Evolutionary conservation across 2,329 filamentous ascomycete genomes (phyloP).

Genomic region (Penicillium paneum): DNA sequence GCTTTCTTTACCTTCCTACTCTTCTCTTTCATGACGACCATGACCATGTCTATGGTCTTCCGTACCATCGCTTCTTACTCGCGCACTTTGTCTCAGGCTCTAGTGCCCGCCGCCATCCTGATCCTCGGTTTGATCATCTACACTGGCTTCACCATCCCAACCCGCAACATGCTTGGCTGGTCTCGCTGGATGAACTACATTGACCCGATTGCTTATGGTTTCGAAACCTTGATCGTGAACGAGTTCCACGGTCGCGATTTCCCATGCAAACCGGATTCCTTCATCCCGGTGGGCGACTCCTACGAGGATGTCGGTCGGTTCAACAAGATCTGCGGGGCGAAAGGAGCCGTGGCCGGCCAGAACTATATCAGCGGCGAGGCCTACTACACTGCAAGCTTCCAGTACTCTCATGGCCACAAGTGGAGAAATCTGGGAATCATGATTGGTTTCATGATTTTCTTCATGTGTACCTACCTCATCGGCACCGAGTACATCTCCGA

Average conservation of each 20-base stretch:
- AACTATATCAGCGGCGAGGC: conserved; percentile 55
- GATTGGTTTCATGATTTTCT: conserved; percentile 61
- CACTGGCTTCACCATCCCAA: conserved; percentile 7
- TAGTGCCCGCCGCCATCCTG: conserved; percentile 5
- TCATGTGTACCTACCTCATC: conserved; percentile 61
- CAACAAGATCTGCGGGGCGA: conserved; percentile 56
- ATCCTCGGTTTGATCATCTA: conserved; percentile 8
- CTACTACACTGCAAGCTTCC: conserved; percentile 56
- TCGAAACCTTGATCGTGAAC: conserved; percentile 46
- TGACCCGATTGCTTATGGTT: conserved; percentile 8
- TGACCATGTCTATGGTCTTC: conserved; percentile 85
- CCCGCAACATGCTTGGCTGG: conserved; percentile 10
- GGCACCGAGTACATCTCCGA: conserved; percentile 61
- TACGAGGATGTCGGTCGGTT: conserved; percentile 35
- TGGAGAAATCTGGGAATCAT: conserved; percentile 71
- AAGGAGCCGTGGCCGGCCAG: conserved; percentile 57
- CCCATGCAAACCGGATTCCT: conserved; percentile 30
- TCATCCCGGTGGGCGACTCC: conserved; percentile 42
- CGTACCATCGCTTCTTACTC: conserved; percentile 72
- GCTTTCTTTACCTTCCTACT: conserved; percentile 84
- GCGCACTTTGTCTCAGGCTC: conserved; percentile 57
- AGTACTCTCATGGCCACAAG: conserved; percentile 57
- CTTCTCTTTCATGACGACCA: conserved; percentile 67
- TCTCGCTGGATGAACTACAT: conserved; percentile 11
- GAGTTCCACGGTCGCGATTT: conserved; percentile 70